Conservation (phyloP, 805 yeast genomes). For the Metschnikowia reukaufii region DNA sequence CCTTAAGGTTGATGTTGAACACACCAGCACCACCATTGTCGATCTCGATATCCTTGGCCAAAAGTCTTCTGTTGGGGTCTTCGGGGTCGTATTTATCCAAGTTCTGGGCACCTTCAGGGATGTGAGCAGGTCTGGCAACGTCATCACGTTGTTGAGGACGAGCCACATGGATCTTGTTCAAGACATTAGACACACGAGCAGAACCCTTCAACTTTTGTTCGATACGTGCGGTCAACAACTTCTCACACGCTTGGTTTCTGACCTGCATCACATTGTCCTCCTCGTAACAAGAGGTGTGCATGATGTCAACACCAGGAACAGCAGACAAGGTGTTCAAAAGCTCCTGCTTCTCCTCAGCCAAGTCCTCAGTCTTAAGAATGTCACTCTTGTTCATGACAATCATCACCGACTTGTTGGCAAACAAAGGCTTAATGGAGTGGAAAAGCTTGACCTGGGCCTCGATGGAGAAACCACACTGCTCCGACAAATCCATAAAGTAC, state of each 20-base stretch:
- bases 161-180: slow-evolving; percentile 95
- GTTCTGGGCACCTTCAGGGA: slow-evolving; percentile 71
- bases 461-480: slow-evolving; percentile 97
- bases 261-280: slow-evolving; percentile 95
- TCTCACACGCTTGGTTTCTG: slow-evolving; percentile 96
- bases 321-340: slow-evolving; percentile 64
- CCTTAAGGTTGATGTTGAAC: slow-evolving; percentile 88
- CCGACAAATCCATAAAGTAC: slow-evolving; percentile 97
- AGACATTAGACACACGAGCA: slow-evolving; percentile 80
- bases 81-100: slow-evolving; percentile 68
- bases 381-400: slow-evolving; percentile 96
- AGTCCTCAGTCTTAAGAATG: slow-evolving; percentile 81
- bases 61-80: slow-evolving; percentile 78
- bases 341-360: slow-evolving; percentile 71
- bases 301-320: slow-evolving; percentile 82
- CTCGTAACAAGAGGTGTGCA: slow-evolving; percentile 90
- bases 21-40: slow-evolving; percentile 99
- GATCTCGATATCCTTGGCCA: slow-evolving; percentile 86
- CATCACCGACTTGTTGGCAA: slow-evolving; percentile 94
- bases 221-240: slow-evolving; percentile 89
- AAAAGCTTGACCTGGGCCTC: slow-evolving; percentile 97
- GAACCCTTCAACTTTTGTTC: slow-evolving; percentile 95
- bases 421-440: slow-evolving; percentile 95
- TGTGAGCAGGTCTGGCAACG: slow-evolving; percentile 69
- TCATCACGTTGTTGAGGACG: slow-evolving; percentile 89